These are phyloP conservation scores for Phytopythium boreale DNA, from an alignment of 352 stramenopile species.

Conservation along the genomic window DNA sequence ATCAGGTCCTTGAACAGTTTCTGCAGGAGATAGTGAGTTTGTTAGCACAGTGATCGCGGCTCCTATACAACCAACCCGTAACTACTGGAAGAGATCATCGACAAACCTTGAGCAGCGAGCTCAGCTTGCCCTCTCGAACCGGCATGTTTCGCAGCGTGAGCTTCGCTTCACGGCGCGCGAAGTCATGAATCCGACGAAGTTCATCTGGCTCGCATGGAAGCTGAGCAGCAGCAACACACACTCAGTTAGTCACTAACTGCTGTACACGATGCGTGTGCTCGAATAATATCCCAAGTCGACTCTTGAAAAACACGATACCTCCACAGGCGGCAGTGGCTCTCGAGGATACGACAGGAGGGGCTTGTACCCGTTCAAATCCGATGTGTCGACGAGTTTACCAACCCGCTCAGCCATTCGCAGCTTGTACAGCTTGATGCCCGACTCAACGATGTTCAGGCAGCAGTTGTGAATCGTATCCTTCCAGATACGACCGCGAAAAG, in stretches of 20 bases:
- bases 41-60: background rate
- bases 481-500: conserved; percentile 64
- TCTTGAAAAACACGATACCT: conserved; percentile 22
- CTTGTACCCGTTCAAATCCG: conserved; percentile 59
- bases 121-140: conserved; percentile 63
- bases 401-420: conserved; percentile 66
- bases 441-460: conserved; percentile 78
- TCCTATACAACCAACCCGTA: too few relatives aligned
- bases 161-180: conserved; percentile 52
- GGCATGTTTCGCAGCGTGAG: conserved; percentile 58
- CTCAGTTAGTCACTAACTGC: conserved; percentile 5
- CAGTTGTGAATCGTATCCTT: conserved; percentile 80
- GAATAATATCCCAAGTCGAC: too few relatives aligned
- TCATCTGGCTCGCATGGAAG: conserved; percentile 57
- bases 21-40: conserved; percentile 15
- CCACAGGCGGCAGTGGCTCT: conserved; percentile 26
- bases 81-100: background rate
- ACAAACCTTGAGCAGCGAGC: conserved; percentile 49
- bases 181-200: conserved; percentile 43
- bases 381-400: conserved; percentile 62
- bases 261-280: background rate
- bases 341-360: conserved; percentile 29
- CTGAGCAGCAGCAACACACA: conserved; percentile 16
- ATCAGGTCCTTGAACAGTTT: conserved; percentile 82
- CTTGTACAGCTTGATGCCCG: conserved; percentile 79